Evolutionary conservation across 2,329 filamentous ascomycete genomes (phyloP).

Genomic region (Cryphonectria parasitica): DNA sequence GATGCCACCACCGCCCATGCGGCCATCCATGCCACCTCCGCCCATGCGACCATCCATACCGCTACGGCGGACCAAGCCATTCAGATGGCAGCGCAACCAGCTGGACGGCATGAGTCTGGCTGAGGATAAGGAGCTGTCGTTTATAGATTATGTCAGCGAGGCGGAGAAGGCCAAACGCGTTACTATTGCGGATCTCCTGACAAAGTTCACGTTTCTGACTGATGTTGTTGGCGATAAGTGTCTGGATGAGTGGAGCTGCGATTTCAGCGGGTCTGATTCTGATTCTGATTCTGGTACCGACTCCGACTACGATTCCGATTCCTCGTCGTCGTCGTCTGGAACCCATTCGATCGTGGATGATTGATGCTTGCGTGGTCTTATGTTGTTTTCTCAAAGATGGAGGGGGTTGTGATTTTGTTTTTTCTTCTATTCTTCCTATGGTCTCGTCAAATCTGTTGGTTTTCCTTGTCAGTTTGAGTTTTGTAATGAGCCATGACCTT

Average conservation of each 20-base stretch:
- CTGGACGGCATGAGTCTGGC: slow-evolving; percentile 8
- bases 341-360: slow-evolving; percentile 25
- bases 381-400: neutral
- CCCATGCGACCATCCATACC: too few relatives aligned
- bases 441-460: neutral
- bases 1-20: neutral
- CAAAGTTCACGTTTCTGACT: slow-evolving; percentile 15
- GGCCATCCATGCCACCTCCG: too few relatives aligned
- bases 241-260: neutral
- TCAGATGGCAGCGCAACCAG: too few relatives aligned
- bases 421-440: neutral
- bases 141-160: slow-evolving; percentile 21
- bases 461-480: neutral
- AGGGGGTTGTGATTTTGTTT: neutral
- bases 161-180: slow-evolving; percentile 4
- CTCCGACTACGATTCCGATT: neutral
- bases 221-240: slow-evolving; percentile 6
- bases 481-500: neutral
- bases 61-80: too few relatives aligned
- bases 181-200: slow-evolving; percentile 10
- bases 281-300: slow-evolving; percentile 4
- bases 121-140: slow-evolving; percentile 21
- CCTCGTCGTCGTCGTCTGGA: slow-evolving; percentile 7
- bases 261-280: neutral
- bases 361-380: neutral